phyloP scores from a whole-genome alignment of 768 basidiomycete species.

The Auriculariales sp. region DNA sequence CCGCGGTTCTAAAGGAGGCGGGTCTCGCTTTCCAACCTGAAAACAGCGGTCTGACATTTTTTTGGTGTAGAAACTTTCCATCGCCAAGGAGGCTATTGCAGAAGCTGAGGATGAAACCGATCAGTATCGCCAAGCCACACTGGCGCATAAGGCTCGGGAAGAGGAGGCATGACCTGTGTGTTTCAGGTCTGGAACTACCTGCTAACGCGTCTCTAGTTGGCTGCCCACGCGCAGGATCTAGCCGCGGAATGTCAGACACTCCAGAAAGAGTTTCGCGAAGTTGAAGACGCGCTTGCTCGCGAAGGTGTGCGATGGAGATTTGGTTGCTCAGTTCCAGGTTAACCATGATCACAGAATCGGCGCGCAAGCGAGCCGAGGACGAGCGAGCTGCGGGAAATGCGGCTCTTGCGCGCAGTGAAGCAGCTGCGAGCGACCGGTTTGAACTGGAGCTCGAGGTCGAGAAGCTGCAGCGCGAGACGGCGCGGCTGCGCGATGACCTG shows the following conservation, averaged over 20 bases:
- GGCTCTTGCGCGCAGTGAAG: constrained; percentile 45
- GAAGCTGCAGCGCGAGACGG: constrained; percentile 69
- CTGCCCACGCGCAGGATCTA: background rate
- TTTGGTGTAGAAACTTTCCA: constrained; percentile 45
- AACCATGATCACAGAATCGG: constrained; percentile 46
- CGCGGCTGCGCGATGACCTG: constrained; percentile 67
- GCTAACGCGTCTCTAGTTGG: too few species aligned
- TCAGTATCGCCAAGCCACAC: constrained; percentile 20
- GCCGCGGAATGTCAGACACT: constrained; percentile 28
- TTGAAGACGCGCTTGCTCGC: constrained; percentile 63
- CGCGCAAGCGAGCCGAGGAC: constrained; percentile 36
- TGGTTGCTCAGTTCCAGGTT: constrained; percentile 23
- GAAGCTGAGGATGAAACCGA: constrained; percentile 46
- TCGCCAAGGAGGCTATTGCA: constrained; percentile 49
- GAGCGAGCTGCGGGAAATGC: constrained; percentile 45
- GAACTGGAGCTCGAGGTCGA: constrained; percentile 85
- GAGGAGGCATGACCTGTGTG: too few species aligned
- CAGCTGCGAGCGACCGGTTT: constrained; percentile 66
- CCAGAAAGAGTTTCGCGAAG: constrained; percentile 41
- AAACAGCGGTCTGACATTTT: background rate
- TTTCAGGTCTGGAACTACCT: too few species aligned
- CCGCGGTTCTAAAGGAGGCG: constrained; percentile 71
- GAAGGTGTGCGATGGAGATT: constrained; percentile 66
- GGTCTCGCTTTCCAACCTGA: constrained; percentile 9
- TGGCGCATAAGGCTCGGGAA: background rate